These are phyloP conservation scores for Penicillium psychrofluorescens DNA, from an alignment of 495 filamentous ascomycete genomes.

Conservation along the genomic window DNA sequence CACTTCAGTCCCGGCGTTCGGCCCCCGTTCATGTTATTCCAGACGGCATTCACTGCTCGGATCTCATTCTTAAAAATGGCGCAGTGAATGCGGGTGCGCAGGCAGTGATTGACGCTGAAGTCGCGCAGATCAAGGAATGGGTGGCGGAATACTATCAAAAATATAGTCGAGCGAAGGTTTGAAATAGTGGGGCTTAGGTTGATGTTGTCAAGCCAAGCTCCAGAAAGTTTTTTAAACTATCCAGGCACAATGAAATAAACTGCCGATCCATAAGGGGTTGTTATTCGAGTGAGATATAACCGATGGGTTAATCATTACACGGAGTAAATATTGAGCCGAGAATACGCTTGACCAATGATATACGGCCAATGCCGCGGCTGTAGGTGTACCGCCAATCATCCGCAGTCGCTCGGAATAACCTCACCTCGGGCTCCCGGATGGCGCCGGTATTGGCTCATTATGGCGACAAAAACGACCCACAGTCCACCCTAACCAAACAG, in stretches of 20 bases:
- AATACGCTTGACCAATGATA: too few species aligned
- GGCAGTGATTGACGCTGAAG: constrained; percentile 31
- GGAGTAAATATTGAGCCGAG: too few species aligned
- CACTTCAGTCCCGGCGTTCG: constrained; percentile 29
- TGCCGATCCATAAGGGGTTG: too few species aligned
- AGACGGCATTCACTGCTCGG: constrained; percentile 46
- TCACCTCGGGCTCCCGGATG: constrained; percentile 10
- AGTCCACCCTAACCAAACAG: constrained; percentile 6
- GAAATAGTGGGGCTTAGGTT: too few species aligned
- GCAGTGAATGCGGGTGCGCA: constrained; percentile 24
- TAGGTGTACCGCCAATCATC: constrained; percentile 9
- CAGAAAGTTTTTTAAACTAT: too few species aligned
- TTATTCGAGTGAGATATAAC: too few species aligned
- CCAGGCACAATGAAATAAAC: too few species aligned
- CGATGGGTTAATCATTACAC: too few species aligned
- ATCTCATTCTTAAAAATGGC: constrained; percentile 41
- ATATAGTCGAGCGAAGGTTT: not conserved
- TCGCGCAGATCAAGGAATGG: constrained; percentile 44
- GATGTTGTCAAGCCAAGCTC: too few species aligned
- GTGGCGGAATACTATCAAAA: constrained; percentile 36
- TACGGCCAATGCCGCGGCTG: too few species aligned
- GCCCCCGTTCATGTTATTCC: constrained; percentile 49
- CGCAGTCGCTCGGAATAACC: constrained; percentile 15
- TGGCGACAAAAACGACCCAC: constrained; percentile 13
- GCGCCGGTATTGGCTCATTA: constrained; percentile 6